Conservation (phyloP, 1,284 basidiomycete species). For the Tranzscheliella williamsii region DNA sequence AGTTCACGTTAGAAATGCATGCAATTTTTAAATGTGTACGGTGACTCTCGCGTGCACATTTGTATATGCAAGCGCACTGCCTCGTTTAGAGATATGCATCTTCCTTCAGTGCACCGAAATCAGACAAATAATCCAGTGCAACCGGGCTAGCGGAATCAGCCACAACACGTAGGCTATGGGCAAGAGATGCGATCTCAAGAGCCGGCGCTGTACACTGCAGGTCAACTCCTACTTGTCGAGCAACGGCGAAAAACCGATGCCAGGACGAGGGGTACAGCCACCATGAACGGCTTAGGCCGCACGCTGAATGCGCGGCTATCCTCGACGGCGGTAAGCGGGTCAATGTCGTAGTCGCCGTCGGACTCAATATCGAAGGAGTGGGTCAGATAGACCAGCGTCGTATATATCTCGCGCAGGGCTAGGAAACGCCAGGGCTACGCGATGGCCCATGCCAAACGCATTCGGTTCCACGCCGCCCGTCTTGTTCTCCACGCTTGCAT, state of each 20-base stretch:
- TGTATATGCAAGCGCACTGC: too few relatives aligned
- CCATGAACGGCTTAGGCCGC: slow-evolving; percentile 1
- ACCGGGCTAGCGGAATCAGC: too few relatives aligned
- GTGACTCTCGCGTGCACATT: too few relatives aligned
- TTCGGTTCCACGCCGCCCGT: background rate
- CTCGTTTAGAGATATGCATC: too few relatives aligned
- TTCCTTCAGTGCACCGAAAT: too few relatives aligned
- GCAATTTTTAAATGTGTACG: too few relatives aligned
- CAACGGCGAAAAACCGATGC: background rate
- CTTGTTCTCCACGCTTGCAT: background rate
- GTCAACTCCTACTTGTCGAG: too few relatives aligned
- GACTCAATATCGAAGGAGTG: slow-evolving; percentile 1
- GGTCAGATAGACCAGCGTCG: slow-evolving; percentile 1
- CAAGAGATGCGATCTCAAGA: too few relatives aligned
- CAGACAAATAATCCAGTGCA: too few relatives aligned
- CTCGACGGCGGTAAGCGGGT: slow-evolving; percentile 1
- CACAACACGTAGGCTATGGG: too few relatives aligned
- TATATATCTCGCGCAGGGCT: slow-evolving; percentile 1
- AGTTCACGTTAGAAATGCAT: too few relatives aligned
- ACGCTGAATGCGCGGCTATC: slow-evolving; percentile 1
- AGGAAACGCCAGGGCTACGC: slow-evolving; percentile 1
- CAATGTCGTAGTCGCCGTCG: slow-evolving; percentile 1
- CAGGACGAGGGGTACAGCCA: background rate
- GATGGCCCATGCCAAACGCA: background rate
- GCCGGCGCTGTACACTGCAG: too few relatives aligned